A percentile compares a stretch with the other conserved stretches of the same genome.
Conservation (phyloP, 495 filamentous ascomycete species). For the Xylaria sp. region DNA sequence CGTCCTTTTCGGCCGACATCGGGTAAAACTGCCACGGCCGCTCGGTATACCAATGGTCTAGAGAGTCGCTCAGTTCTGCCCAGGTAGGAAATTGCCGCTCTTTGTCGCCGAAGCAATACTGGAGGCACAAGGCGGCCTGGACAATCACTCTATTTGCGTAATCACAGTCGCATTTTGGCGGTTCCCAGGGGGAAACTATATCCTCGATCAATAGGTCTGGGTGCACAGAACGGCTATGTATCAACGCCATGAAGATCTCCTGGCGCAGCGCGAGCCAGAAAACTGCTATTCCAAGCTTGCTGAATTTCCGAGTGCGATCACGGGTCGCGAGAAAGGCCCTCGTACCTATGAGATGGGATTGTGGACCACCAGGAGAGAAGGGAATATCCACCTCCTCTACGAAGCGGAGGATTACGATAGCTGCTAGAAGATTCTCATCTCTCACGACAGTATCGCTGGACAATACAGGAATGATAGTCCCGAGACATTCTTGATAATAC, state of each 20-base stretch:
- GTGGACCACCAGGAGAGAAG: not conserved
- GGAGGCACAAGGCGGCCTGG: slow-evolving; percentile 29
- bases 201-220: slow-evolving; percentile 37
- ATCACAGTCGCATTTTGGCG: slow-evolving; percentile 17
- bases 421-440: slow-evolving; percentile 45
- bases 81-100: not conserved
- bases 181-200: slow-evolving; percentile 24
- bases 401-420: slow-evolving; percentile 45
- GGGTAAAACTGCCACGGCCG: slow-evolving; percentile 7
- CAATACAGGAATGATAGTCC: slow-evolving; percentile 36
- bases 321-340: slow-evolving; percentile 17
- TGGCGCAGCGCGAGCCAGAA: slow-evolving; percentile 46
- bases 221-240: slow-evolving; percentile 42
- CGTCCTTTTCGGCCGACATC: not conserved
- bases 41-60: not conserved
- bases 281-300: slow-evolving; percentile 39
- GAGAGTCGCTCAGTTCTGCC: not conserved
- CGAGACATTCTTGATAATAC: slow-evolving; percentile 19
- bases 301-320: slow-evolving; percentile 16
- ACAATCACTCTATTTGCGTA: slow-evolving; percentile 45
- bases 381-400: slow-evolving; percentile 39
- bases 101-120: slow-evolving; percentile 24
- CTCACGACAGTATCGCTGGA: slow-evolving; percentile 40
- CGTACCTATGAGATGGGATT: slow-evolving; percentile 32
- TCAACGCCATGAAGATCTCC: slow-evolving; percentile 43